Evolutionary conservation across 2,329 filamentous ascomycete species (phyloP).

Genomic region (Cercospora citrullina): DNA sequence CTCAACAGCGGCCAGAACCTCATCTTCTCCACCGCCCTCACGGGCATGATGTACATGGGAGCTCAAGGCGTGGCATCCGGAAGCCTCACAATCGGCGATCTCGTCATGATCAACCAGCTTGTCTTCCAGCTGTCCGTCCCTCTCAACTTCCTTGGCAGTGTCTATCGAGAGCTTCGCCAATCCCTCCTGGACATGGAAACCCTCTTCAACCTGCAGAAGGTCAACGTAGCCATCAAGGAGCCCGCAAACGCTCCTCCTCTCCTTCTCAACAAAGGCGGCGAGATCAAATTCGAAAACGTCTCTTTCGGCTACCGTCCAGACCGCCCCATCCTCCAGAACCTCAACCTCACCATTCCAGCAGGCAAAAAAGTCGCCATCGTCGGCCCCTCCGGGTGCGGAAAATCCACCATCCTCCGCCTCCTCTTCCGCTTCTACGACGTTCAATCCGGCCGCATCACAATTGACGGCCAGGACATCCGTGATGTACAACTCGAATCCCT

Average conservation of each 20-base stretch:
- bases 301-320: conserved; percentile 88
- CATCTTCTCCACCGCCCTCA: conserved; percentile 92
- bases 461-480: conserved; percentile 90
- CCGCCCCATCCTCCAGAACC: conserved; percentile 80
- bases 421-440: conserved; percentile 95
- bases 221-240: conserved; percentile 85
- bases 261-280: conserved; percentile 71
- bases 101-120: conserved; percentile 98
- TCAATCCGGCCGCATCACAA: conserved; percentile 77
- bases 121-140: conserved; percentile 97
- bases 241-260: conserved; percentile 71
- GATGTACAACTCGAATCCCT: conserved; percentile 80
- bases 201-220: conserved; percentile 93
- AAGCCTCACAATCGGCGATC: conserved; percentile 82
- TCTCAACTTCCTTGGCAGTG: conserved; percentile 95
- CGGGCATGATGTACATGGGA: conserved; percentile 97
- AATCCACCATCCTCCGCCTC: conserved; percentile 86
- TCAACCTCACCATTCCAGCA: conserved; percentile 85
- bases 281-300: conserved; percentile 94
- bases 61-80: conserved; percentile 84
- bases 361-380: conserved; percentile 96
- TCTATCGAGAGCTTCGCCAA: conserved; percentile 93
- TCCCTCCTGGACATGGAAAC: conserved; percentile 98
- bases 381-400: conserved; percentile 92
- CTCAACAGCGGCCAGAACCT: conserved; percentile 95